A percentile compares a stretch with the other conserved stretches of the same genome.
These are phyloP conservation scores for Mucor circinelloides DNA, from an alignment of 371 early-diverging fungal species.

Conservation along the genomic window DNA sequence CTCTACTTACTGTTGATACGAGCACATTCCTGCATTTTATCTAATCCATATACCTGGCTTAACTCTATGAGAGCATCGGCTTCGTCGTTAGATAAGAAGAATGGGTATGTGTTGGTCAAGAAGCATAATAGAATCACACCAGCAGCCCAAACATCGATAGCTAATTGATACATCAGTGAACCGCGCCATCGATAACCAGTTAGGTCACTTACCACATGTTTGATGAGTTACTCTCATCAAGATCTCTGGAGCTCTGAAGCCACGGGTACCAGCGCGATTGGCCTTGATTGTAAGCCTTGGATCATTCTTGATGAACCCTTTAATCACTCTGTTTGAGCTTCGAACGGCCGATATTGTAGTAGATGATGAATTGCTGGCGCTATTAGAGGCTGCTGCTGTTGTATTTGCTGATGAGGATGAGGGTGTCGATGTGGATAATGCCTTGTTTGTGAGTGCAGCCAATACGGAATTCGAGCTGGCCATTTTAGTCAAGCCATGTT, in stretches of 20 bases:
- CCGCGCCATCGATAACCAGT: no score
- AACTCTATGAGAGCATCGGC: slow-evolving; percentile 91
- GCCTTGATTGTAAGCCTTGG: slow-evolving; percentile 77
- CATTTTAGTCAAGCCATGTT: neutral
- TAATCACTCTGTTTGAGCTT: neutral
- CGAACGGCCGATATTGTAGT: neutral
- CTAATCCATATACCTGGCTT: slow-evolving; percentile 83
- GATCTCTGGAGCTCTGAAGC: slow-evolving; percentile 98
- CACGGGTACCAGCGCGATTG: slow-evolving; percentile 96
- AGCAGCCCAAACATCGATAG: slow-evolving; percentile 96
- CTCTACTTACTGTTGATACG: slow-evolving; percentile 57
- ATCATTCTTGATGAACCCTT: slow-evolving; percentile 33
- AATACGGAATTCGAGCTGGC: slow-evolving; percentile 2
- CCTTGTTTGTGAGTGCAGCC: slow-evolving; percentile 4
- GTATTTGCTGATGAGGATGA: slow-evolving; percentile 1
- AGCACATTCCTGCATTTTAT: slow-evolving; percentile 79
- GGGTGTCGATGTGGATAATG: neutral
- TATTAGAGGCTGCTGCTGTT: neutral
- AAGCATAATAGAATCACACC: slow-evolving; percentile 92
- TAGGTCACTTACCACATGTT: slow-evolving; percentile 64
- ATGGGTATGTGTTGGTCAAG: slow-evolving; percentile 89
- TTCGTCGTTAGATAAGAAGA: slow-evolving; percentile 92
- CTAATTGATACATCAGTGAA: slow-evolving; percentile 14
- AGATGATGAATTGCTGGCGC: neutral
- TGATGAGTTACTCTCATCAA: slow-evolving; percentile 86